A percentile compares a stretch with the other conserved stretches of the same genome.
phyloP scores from a whole-genome alignment of 306 rosid species.

The Begonia fuchsioides region DNA sequence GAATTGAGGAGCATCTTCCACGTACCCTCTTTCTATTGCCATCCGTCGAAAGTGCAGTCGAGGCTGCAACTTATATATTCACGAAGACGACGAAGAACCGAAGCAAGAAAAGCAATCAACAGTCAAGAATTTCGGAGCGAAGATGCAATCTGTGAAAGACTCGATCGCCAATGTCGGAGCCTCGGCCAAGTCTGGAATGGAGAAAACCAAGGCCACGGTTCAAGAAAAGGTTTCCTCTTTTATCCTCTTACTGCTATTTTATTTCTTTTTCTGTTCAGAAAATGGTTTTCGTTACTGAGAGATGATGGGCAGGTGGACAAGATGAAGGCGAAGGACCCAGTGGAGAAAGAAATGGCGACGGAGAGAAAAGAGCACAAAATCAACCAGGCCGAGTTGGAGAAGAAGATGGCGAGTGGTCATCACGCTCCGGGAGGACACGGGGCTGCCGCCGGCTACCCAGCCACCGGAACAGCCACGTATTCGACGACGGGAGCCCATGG shows the following conservation, averaged over 20 bases:
- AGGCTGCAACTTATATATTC: neutral
- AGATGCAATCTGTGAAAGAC: constrained; percentile 33
- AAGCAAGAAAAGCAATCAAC: neutral
- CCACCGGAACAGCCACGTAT: constrained; percentile 10
- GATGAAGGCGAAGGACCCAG: constrained; percentile 26
- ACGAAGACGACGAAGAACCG: neutral
- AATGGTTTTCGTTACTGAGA: neutral
- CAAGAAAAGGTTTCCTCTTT: constrained; percentile 49
- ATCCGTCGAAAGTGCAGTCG: neutral
- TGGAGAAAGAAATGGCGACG: constrained; percentile 35
- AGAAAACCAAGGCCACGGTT: constrained; percentile 52
- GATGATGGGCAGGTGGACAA: constrained; percentile 27
- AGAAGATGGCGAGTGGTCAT: constrained; percentile 28
- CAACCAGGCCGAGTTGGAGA: constrained; percentile 34
- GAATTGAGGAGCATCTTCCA: too few species aligned
- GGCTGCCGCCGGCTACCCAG: neutral
- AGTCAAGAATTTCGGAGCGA: constrained; percentile 15
- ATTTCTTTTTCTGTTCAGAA: neutral
- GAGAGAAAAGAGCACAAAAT: constrained; percentile 27
- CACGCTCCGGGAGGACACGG: constrained; percentile 19
- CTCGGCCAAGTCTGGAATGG: constrained; percentile 65
- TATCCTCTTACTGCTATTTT: neutral
- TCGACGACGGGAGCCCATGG: constrained; percentile 20
- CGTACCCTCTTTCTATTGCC: neutral
- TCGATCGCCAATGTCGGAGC: constrained; percentile 55